Percentiles rank a stretch among this genome's conserved stretches.
Conservation (phyloP, 2,329 filamentous ascomycete genomes). For the Aspergillus phoenicis region DNA sequence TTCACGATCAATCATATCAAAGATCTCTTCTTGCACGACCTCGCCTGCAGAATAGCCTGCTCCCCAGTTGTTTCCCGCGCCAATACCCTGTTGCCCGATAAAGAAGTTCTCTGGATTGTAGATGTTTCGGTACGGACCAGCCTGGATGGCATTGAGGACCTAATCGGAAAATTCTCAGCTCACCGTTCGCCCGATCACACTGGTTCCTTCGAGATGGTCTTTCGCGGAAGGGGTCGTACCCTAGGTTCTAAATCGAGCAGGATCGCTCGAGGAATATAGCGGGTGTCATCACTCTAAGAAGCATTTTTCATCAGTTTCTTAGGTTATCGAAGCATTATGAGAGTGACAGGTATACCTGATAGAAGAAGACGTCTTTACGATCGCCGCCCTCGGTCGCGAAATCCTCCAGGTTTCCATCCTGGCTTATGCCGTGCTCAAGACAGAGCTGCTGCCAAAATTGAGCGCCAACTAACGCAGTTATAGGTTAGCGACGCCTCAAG, state of each 20-base stretch:
- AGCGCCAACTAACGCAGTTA: conserved; percentile 70
- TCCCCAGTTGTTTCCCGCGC: conserved; percentile 98
- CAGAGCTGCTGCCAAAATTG: conserved; percentile 99
- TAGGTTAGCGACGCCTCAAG: conserved; percentile 34
- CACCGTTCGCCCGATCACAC: conserved; percentile 8
- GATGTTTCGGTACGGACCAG: conserved; percentile 93
- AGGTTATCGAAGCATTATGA: neutral
- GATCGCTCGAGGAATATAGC: conserved; percentile 96
- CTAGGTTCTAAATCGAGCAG: conserved; percentile 92
- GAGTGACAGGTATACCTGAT: conserved; percentile 58
- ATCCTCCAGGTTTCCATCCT: conserved; percentile 95
- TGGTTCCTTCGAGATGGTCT: conserved; percentile 1
- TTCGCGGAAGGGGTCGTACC: conserved; percentile 50
- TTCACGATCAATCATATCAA: conserved; percentile 99
- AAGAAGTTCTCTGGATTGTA: conserved; percentile 99
- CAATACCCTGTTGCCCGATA: conserved; percentile 87
- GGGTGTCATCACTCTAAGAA: conserved; percentile 84
- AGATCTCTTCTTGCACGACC: conserved; percentile 89
- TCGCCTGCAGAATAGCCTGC: conserved; percentile 94
- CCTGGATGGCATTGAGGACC: conserved; percentile 91
- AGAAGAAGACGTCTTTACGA: conserved; percentile 99
- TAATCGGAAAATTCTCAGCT: conserved; percentile 28
- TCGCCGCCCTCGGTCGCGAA: conserved; percentile 97
- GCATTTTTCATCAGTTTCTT: neutral
- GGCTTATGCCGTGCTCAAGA: conserved; percentile 95